Conservation (phyloP, 2,329 filamentous ascomycete genomes). For the Penicillium sclerotigenum region DNA sequence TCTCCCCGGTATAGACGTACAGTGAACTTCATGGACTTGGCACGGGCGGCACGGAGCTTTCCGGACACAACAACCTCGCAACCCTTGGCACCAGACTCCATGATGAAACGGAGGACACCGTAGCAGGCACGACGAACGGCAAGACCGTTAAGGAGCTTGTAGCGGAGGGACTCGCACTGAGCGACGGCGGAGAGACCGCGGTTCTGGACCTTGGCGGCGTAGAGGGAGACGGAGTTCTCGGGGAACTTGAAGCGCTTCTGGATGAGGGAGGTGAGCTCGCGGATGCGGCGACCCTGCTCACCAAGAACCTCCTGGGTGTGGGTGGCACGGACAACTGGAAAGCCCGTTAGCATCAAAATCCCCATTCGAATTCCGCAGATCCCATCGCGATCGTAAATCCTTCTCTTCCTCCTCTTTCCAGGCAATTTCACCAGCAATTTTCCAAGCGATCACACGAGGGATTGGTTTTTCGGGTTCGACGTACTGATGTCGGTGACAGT, state of each 20-base stretch:
- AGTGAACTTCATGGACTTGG: slow-evolving; percentile 99
- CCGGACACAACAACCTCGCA: slow-evolving; percentile 99
- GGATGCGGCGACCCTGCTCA: slow-evolving; percentile 99
- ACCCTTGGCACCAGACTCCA: slow-evolving; percentile 99
- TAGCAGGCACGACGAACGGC: slow-evolving; percentile 99
- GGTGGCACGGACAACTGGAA: slow-evolving; percentile 87
- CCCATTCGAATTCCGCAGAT: slow-evolving; percentile 5
- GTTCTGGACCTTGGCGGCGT: slow-evolving; percentile 99
- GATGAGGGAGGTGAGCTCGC: slow-evolving; percentile 99
- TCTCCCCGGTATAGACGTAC: slow-evolving; percentile 49
- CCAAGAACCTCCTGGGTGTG: slow-evolving; percentile 99
- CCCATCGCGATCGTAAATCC: background rate
- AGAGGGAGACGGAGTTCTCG: slow-evolving; percentile 99
- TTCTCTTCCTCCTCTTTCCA: slow-evolving; percentile 5
- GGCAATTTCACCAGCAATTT: slow-evolving; percentile 10
- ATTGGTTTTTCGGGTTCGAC: slow-evolving; percentile 30
- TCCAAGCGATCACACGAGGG: slow-evolving; percentile 16
- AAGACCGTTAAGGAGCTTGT: slow-evolving; percentile 99
- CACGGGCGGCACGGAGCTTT: slow-evolving; percentile 97
- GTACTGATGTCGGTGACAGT: slow-evolving; percentile 98
- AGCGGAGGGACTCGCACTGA: slow-evolving; percentile 99
- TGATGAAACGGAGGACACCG: slow-evolving; percentile 99
- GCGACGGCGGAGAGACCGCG: slow-evolving; percentile 99
- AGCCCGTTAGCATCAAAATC: slow-evolving; percentile 31
- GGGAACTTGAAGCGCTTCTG: slow-evolving; percentile 99